Conservation (phyloP, 345 rosid genomes). For the Euphorbia pulcherrima region DNA sequence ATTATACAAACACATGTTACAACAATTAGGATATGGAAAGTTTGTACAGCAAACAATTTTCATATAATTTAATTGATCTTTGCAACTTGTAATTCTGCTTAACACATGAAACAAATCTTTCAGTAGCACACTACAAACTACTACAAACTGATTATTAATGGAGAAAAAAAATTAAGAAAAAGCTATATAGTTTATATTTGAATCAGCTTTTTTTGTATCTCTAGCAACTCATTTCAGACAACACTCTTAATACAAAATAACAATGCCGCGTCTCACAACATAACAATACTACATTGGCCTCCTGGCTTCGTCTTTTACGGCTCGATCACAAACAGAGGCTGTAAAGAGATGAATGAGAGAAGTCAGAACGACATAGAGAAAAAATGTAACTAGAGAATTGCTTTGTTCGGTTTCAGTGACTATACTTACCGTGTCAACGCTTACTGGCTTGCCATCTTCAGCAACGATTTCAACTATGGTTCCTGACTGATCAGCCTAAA, state of each 20-base stretch:
- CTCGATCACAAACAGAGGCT: conserved; percentile 79
- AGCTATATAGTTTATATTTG: neutral
- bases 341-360: conserved; percentile 18
- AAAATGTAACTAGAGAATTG: neutral
- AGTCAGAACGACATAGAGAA: neutral
- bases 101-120: neutral
- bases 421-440: conserved; percentile 60
- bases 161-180: neutral
- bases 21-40: no score
- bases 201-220: conserved; percentile 7
- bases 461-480: conserved; percentile 63
- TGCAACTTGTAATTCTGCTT: neutral
- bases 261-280: conserved; percentile 34
- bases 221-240: conserved; percentile 25
- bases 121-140: neutral
- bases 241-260: conserved; percentile 15
- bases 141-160: neutral
- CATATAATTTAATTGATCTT: neutral
- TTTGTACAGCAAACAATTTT: neutral
- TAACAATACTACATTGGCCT: conserved; percentile 23
- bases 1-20: no score
- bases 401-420: no score
- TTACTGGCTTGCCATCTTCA: conserved; percentile 75
- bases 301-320: conserved; percentile 34
- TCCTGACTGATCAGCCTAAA: conserved; percentile 76